Percentiles rank a stretch among this genome's conserved stretches.
These are phyloP conservation scores for Rhizophora apiculata DNA, from an alignment of 345 rosid genomes.

Conservation along the genomic window DNA sequence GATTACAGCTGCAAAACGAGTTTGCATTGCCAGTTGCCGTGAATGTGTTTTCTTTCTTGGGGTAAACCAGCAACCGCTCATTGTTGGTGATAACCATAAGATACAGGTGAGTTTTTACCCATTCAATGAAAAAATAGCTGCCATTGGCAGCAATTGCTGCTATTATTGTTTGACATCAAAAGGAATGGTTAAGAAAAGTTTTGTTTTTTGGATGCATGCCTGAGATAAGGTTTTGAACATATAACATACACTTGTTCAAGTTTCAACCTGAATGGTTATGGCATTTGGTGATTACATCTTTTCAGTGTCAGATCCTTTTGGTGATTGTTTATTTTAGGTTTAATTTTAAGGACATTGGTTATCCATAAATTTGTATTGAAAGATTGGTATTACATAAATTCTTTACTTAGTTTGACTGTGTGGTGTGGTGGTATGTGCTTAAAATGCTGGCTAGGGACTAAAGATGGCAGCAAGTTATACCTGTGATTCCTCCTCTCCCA, in stretches of 20 bases:
- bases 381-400: not conserved
- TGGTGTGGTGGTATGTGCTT: not conserved
- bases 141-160: not conserved
- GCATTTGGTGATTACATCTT: no score
- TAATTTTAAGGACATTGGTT: not conserved
- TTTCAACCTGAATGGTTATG: not conserved
- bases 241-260: not conserved
- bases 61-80: slow-evolving; percentile 96
- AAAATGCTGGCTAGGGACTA: no score
- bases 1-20: slow-evolving; percentile 78
- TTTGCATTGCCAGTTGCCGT: slow-evolving; percentile 93
- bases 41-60: slow-evolving; percentile 96
- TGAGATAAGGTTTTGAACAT: not conserved
- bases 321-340: no score
- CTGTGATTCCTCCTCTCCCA: no score
- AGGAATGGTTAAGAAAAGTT: not conserved
- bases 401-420: not conserved
- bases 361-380: not conserved
- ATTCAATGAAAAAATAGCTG: not conserved
- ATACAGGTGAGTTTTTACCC: slow-evolving; percentile 59
- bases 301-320: not conserved
- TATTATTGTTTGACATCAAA: not conserved
- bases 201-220: not conserved
- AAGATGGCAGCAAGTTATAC: no score
- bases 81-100: slow-evolving; percentile 97